phyloP scores from a whole-genome alignment of 768 basidiomycete species.

The Butyriboletus loyo region DNA sequence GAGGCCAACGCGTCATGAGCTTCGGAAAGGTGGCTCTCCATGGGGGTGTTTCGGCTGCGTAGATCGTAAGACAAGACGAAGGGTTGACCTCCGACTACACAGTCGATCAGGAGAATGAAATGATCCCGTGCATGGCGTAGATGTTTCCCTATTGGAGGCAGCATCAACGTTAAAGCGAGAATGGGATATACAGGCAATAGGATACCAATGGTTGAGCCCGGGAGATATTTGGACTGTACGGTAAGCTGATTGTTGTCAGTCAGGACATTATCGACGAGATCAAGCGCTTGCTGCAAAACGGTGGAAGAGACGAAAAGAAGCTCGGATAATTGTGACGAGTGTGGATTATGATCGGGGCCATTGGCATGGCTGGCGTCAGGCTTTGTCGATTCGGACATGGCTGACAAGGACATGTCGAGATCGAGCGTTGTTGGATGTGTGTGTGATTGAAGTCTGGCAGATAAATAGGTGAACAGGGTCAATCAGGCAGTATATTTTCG shows the following conservation, averaged over 20 bases:
- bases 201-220: slow-evolving; percentile 85
- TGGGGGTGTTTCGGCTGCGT: slow-evolving; percentile 74
- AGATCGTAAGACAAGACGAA: slow-evolving; percentile 72
- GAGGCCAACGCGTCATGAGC: slow-evolving; percentile 57
- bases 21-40: slow-evolving; percentile 65
- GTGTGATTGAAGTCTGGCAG: background rate
- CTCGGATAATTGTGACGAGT: slow-evolving; percentile 41
- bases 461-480: slow-evolving; percentile 21
- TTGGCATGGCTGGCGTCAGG: slow-evolving; percentile 10
- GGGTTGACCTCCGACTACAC: slow-evolving; percentile 43
- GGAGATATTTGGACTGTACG: slow-evolving; percentile 65
- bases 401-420: slow-evolving; percentile 6
- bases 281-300: slow-evolving; percentile 69
- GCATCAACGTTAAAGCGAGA: background rate
- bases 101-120: slow-evolving; percentile 64
- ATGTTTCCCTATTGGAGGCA: slow-evolving; percentile 65
- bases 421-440: background rate
- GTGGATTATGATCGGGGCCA: background rate
- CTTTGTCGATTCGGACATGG: slow-evolving; percentile 24
- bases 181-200: background rate
- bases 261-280: slow-evolving; percentile 64
- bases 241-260: slow-evolving; percentile 68
- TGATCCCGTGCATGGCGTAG: slow-evolving; percentile 84
- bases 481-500: slow-evolving; percentile 13
- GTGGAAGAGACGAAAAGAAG: slow-evolving; percentile 66